Percentiles rank a stretch among this genome's conserved stretches.
Evolutionary conservation across 176 grass and related monocot species (phyloP).

Genomic region (Paspalum notatum): DNA sequence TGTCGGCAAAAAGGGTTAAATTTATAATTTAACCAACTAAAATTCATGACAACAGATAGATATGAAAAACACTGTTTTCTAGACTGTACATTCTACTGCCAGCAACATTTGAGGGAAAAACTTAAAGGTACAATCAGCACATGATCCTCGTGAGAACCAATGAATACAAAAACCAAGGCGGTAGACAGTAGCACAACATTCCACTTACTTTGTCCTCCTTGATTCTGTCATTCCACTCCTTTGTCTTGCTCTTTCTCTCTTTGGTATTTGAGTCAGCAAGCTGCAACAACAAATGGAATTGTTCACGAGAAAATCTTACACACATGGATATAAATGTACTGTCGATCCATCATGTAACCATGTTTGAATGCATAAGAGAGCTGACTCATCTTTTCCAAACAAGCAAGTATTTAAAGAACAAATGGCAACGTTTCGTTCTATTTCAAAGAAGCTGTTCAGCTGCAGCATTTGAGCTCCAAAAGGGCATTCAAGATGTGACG

Average conservation of each 20-base stretch:
- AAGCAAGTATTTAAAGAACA: neutral
- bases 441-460: neutral
- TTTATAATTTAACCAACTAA: conserved; percentile 26
- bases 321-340: neutral
- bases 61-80: no score
- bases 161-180: neutral
- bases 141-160: neutral
- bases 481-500: no score
- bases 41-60: conserved; percentile 9
- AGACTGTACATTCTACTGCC: neutral
- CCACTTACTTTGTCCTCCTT: conserved; percentile 60
- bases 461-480: no score
- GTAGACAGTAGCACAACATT: neutral
- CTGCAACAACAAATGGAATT: conserved; percentile 32
- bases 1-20: conserved; percentile 36
- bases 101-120: conserved; percentile 11
- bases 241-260: conserved; percentile 58
- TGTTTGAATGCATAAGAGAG: neutral
- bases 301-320: neutral
- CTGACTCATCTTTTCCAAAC: conserved; percentile 11
- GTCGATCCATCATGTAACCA: neutral
- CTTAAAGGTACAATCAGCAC: neutral
- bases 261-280: conserved; percentile 34
- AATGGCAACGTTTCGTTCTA: neutral
- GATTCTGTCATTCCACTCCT: conserved; percentile 53